phyloP scores from a whole-genome alignment of 441 rosid genomes.

The Pelargonium cotyledonis region DNA sequence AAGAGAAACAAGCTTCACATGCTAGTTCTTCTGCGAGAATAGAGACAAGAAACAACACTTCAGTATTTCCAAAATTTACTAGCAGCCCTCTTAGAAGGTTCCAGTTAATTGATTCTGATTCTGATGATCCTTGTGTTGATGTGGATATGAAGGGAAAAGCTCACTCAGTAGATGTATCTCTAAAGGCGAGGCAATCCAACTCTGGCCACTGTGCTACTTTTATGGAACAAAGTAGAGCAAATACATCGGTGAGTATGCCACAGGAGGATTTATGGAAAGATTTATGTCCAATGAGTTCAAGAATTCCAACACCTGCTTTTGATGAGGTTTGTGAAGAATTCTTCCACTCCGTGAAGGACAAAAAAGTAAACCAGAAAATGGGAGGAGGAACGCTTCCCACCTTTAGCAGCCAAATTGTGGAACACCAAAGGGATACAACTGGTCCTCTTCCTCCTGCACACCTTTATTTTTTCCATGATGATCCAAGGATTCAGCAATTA shows the following conservation, averaged over 20 bases:
- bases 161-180: constrained; percentile 20
- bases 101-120: constrained; percentile 66
- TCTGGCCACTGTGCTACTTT: constrained; percentile 1
- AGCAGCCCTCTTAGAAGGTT: constrained; percentile 79
- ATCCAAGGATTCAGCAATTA: constrained; percentile 55
- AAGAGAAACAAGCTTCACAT: constrained; percentile 29
- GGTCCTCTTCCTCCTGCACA: constrained; percentile 63
- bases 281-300: constrained; percentile 39
- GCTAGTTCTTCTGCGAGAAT: constrained; percentile 35
- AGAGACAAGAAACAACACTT: constrained; percentile 29
- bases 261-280: constrained; percentile 62
- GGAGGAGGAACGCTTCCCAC: constrained; percentile 18
- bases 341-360: constrained; percentile 45
- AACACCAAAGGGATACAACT: constrained; percentile 29
- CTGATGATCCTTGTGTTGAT: constrained; percentile 42
- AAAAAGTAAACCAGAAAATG: constrained; percentile 29
- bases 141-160: constrained; percentile 27
- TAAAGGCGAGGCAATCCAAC: constrained; percentile 22
- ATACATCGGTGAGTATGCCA: constrained; percentile 18
- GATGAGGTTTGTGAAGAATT: constrained; percentile 79
- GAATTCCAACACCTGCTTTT: constrained; percentile 62
- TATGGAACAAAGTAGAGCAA: constrained; percentile 30
- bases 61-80: constrained; percentile 45
- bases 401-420: constrained; percentile 21
- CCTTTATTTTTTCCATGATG: constrained; percentile 63